phyloP scores from a whole-genome alignment of 1,139 yeast species.

The Debaryomyces subglobosus region DNA sequence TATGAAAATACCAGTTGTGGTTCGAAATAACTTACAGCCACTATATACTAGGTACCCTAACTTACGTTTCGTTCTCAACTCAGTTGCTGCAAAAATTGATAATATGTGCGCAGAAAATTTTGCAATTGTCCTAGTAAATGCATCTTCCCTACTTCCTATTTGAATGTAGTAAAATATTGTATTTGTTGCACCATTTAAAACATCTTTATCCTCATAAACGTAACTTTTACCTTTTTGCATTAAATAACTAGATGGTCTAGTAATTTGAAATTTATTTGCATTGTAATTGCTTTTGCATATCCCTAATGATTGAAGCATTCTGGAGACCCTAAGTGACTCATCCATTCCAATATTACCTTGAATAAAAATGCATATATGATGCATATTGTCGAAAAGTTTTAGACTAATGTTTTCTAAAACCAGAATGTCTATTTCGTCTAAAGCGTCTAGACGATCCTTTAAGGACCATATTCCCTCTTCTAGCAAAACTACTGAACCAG shows the following conservation, averaged over 20 bases:
- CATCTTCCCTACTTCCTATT: constrained; percentile 49
- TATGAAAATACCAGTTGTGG: constrained; percentile 58
- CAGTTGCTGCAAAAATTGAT: constrained; percentile 40
- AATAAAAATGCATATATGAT: constrained; percentile 44
- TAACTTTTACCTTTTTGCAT: constrained; percentile 40
- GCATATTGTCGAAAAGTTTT: constrained; percentile 23
- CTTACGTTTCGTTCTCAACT: constrained; percentile 54
- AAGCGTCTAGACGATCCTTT: constrained; percentile 47
- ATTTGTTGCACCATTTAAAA: constrained; percentile 50
- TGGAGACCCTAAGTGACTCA: constrained; percentile 16
- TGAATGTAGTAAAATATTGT: constrained; percentile 56
- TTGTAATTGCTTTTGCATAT: background rate
- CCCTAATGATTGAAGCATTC: background rate
- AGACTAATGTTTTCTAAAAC: constrained; percentile 24
- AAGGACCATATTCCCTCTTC: constrained; percentile 57
- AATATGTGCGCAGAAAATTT: constrained; percentile 48
- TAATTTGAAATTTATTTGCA: background rate
- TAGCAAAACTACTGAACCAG: constrained; percentile 50
- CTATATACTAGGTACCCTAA: constrained; percentile 49
- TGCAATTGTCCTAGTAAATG: constrained; percentile 37
- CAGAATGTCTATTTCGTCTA: constrained; percentile 31
- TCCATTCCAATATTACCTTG: constrained; percentile 48
- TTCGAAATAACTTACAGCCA: constrained; percentile 54
- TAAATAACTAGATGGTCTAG: constrained; percentile 36
- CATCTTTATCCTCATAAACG: constrained; percentile 25